A percentile compares a stretch with the other conserved stretches of the same genome.
These are phyloP conservation scores for Candida quercuum DNA, from an alignment of 805 yeast species.

Conservation along the genomic window DNA sequence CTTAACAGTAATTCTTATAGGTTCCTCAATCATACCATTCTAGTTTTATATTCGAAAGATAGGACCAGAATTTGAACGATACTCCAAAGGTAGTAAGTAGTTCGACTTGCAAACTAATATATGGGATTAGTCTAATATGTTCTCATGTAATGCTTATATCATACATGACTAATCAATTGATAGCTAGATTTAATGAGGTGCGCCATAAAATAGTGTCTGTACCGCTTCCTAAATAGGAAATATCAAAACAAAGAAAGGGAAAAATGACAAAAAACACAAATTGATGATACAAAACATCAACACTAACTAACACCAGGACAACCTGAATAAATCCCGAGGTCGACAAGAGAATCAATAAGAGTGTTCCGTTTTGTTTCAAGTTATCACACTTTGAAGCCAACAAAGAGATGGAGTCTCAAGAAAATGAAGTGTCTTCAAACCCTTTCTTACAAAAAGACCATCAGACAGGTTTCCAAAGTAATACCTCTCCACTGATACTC, in stretches of 20 bases:
- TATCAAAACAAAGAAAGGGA: conserved; percentile 1
- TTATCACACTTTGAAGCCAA: too few species aligned
- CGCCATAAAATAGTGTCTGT: not conserved
- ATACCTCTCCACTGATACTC: not conserved
- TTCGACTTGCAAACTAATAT: not conserved
- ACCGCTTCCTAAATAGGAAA: conserved; percentile 1
- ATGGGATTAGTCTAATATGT: too few species aligned
- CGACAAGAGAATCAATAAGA: not conserved
- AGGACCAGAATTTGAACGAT: too few species aligned
- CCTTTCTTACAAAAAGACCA: not conserved
- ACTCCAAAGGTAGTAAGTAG: too few species aligned
- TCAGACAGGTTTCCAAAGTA: conserved; percentile 1
- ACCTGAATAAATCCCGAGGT: not conserved
- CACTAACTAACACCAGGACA: not conserved
- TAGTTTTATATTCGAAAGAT: too few species aligned
- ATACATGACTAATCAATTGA: too few species aligned
- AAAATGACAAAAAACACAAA: not conserved
- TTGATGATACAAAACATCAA: not conserved
- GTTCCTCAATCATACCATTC: too few species aligned
- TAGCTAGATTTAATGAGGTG: too few species aligned
- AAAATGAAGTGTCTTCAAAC: not conserved
- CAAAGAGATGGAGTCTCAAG: not conserved
- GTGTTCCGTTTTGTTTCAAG: too few species aligned
- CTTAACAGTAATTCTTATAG: too few species aligned
- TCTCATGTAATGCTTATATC: not conserved